Conservation (phyloP, 2,329 filamentous ascomycete species). For the Aspergillus neotritici region DNA sequence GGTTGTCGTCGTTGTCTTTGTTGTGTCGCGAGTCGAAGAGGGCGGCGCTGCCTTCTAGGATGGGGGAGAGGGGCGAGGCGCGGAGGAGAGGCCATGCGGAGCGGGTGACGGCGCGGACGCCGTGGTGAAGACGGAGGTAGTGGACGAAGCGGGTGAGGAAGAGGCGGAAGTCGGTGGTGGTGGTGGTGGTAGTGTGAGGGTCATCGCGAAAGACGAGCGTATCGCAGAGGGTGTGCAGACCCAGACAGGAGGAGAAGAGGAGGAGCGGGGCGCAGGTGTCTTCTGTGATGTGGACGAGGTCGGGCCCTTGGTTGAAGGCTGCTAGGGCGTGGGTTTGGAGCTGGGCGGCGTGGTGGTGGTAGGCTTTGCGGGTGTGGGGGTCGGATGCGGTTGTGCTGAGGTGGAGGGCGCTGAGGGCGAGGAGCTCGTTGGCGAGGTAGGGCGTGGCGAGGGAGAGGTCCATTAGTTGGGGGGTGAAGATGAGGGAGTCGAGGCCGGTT, state of each 20-base stretch:
- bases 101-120: conserved; percentile 16
- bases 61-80: conserved; percentile 9
- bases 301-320: conserved; percentile 9
- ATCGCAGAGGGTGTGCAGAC: conserved; percentile 45
- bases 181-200: too few relatives aligned
- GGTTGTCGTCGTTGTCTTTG: too few relatives aligned
- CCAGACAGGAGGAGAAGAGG: conserved; percentile 18
- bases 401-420: conserved; percentile 45
- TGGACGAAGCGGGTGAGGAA: conserved; percentile 25
- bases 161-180: conserved; percentile 34
- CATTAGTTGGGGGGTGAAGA: conserved; percentile 4
- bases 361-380: conserved; percentile 31
- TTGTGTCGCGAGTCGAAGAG: conserved; percentile 1
- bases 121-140: conserved; percentile 22
- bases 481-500: background rate
- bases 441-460: conserved; percentile 21
- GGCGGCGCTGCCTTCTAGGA: conserved; percentile 1
- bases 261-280: conserved; percentile 18
- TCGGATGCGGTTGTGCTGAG: conserved; percentile 30
- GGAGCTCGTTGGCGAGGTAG: conserved; percentile 45
- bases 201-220: conserved; percentile 36
- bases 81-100: conserved; percentile 12
- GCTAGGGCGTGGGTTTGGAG: conserved; percentile 26
- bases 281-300: conserved; percentile 4
- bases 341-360: conserved; percentile 30